Conservation (phyloP, 2,329 filamentous ascomycete genomes). For the Alternaria viburni region DNA sequence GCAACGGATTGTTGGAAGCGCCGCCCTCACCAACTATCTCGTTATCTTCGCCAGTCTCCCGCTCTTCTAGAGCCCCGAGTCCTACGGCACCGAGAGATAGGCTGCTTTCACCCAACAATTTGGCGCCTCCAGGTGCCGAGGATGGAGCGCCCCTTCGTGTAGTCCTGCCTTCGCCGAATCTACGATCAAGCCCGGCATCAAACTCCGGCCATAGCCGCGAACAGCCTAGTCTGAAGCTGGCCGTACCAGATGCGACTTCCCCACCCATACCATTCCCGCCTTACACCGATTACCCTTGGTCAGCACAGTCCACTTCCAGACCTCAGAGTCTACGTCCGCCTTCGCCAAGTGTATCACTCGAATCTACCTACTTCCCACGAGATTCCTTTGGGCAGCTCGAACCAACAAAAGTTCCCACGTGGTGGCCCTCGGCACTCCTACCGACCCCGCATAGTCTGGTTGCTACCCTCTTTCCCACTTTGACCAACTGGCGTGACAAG, state of each 20-base stretch:
- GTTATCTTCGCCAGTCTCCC: slow-evolving; percentile 48
- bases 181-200: slow-evolving; percentile 35
- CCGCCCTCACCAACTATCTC: slow-evolving; percentile 49
- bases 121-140: slow-evolving; percentile 50
- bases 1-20: slow-evolving; percentile 13
- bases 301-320: slow-evolving; percentile 52
- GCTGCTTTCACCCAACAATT: slow-evolving; percentile 31
- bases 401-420: slow-evolving; percentile 59
- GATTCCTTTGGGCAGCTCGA: slow-evolving; percentile 52
- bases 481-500: slow-evolving; percentile 82
- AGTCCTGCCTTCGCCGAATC: slow-evolving; percentile 29
- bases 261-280: slow-evolving; percentile 70
- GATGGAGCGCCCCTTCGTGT: slow-evolving; percentile 21
- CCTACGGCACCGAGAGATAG: slow-evolving; percentile 30
- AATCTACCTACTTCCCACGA: slow-evolving; percentile 54
- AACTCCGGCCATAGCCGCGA: slow-evolving; percentile 30
- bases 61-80: slow-evolving; percentile 34
- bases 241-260: slow-evolving; percentile 50
- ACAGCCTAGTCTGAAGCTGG: slow-evolving; percentile 49
- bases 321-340: slow-evolving; percentile 65
- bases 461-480: slow-evolving; percentile 82
- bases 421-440: slow-evolving; percentile 82
- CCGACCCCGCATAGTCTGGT: slow-evolving; percentile 75
- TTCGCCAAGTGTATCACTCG: slow-evolving; percentile 57
- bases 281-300: slow-evolving; percentile 63